phyloP scores from a whole-genome alignment of 345 rosid genomes.

The Hypericum perforatum region DNA sequence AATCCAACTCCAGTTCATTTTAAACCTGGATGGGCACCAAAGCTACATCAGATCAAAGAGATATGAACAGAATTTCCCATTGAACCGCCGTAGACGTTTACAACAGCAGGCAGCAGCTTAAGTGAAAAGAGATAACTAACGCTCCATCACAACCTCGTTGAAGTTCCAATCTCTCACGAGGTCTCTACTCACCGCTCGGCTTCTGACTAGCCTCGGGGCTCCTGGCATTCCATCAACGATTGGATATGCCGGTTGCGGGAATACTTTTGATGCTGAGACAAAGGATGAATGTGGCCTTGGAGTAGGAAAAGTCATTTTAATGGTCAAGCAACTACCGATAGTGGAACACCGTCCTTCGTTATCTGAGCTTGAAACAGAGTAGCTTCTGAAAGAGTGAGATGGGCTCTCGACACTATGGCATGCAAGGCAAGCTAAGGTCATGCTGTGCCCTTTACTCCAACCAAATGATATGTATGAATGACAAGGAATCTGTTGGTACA shows the following conservation, averaged over 20 bases:
- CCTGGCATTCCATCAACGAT: constrained; percentile 34
- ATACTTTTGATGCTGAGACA: constrained; percentile 68
- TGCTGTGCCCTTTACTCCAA: constrained; percentile 7
- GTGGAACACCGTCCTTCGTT: constrained; percentile 80
- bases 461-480: too few relatives aligned
- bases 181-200: constrained; percentile 87
- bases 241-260: constrained; percentile 60
- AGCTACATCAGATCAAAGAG: too few relatives aligned
- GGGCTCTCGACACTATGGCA: constrained; percentile 92
- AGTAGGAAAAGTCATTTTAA: constrained; percentile 53
- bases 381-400: constrained; percentile 86
- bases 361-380: constrained; percentile 85
- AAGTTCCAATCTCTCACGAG: constrained; percentile 96
- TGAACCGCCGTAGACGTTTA: too few relatives aligned
- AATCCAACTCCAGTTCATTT: too few relatives aligned
- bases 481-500: too few relatives aligned
- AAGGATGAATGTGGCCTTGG: constrained; percentile 38
- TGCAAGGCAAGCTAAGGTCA: constrained; percentile 89
- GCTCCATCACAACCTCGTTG: constrained; percentile 43
- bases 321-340: constrained; percentile 58
- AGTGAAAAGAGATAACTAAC: constrained; percentile 16
- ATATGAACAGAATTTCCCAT: too few relatives aligned
- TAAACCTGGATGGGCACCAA: too few relatives aligned
- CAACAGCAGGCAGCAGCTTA: too few relatives aligned
- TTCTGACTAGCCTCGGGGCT: constrained; percentile 71